A percentile compares a stretch with the other conserved stretches of the same genome.
Conservation (phyloP, 176 grass and related monocot species). For the Eremochloa ophiuroides region DNA sequence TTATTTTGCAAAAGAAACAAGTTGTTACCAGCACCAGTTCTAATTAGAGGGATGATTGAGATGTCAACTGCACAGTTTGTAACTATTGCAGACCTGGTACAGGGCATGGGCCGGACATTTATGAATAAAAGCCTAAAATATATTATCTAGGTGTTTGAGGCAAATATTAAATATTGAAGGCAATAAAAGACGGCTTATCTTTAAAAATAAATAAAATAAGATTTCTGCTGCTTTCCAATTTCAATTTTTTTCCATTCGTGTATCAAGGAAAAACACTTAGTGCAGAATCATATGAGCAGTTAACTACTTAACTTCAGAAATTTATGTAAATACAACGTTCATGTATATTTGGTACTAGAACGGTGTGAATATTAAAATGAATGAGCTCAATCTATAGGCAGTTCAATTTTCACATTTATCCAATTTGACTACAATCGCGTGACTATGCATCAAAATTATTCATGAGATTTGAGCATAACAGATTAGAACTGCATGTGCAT, state of each 20-base stretch:
- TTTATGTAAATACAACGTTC: not conserved
- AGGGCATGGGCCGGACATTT: not conserved
- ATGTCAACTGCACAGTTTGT: not conserved
- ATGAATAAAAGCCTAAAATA: not conserved
- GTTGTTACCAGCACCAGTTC: not conserved
- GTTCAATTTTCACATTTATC: conserved; percentile 9
- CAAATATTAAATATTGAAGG: not conserved
- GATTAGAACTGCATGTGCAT: not conserved
- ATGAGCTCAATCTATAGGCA: not conserved
- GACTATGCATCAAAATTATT: not conserved
- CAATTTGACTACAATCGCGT: not conserved
- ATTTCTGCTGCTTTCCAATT: not conserved
- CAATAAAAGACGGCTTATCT: not conserved
- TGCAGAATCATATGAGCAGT: not conserved
- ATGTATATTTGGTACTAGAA: not conserved
- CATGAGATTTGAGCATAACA: not conserved
- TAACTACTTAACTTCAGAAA: conserved; percentile 14
- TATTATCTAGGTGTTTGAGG: not conserved
- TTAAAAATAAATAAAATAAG: not conserved
- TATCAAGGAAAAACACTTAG: not conserved
- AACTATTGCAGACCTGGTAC: conserved; percentile 4
- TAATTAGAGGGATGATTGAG: conserved; percentile 5
- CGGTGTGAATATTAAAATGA: not conserved
- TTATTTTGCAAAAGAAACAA: conserved; percentile 8
- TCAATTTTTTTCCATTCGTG: not conserved